These are phyloP conservation scores for Hymenoscyphus scutula DNA, from an alignment of 2,329 filamentous ascomycete genomes.

Conservation along the genomic window DNA sequence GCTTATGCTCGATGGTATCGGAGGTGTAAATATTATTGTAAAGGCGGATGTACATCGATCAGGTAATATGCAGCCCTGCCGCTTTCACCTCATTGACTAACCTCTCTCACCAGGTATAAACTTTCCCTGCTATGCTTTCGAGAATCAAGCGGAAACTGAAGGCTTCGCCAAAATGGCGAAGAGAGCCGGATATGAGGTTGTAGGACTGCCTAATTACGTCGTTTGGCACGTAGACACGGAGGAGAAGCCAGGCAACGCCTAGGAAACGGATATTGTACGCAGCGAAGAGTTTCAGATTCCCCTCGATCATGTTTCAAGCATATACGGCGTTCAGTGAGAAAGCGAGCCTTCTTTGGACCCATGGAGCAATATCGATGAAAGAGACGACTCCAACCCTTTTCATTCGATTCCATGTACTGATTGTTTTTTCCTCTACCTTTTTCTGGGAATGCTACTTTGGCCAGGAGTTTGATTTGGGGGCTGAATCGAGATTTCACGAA, in stretches of 20 bases:
- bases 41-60: constrained; percentile 97
- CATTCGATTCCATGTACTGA: constrained; percentile 30
- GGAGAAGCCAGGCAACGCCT: constrained; percentile 79
- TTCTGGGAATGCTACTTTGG: constrained; percentile 11
- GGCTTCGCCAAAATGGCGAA: constrained; percentile 99
- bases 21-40: constrained; percentile 94
- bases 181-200: constrained; percentile 86
- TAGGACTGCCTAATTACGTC: constrained; percentile 93
- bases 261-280: constrained; percentile 24
- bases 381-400: constrained; percentile 15
- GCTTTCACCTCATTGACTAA: constrained; percentile 28
- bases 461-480: constrained; percentile 25
- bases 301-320: constrained; percentile 34
- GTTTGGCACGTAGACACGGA: constrained; percentile 98
- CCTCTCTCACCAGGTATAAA: constrained; percentile 73
- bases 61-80: constrained; percentile 49
- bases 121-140: constrained; percentile 93
- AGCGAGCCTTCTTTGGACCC: constrained; percentile 20
- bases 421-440: constrained; percentile 12
- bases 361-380: constrained; percentile 23
- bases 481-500: constrained; percentile 17
- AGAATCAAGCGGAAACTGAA: constrained; percentile 98
- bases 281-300: constrained; percentile 22
- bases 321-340: constrained; percentile 35
- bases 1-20: constrained; percentile 90